Percentiles rank a stretch among this genome's conserved stretches.
phyloP scores from a whole-genome alignment of 2,329 filamentous ascomycete species.

The Cladosporium sp. region DNA sequence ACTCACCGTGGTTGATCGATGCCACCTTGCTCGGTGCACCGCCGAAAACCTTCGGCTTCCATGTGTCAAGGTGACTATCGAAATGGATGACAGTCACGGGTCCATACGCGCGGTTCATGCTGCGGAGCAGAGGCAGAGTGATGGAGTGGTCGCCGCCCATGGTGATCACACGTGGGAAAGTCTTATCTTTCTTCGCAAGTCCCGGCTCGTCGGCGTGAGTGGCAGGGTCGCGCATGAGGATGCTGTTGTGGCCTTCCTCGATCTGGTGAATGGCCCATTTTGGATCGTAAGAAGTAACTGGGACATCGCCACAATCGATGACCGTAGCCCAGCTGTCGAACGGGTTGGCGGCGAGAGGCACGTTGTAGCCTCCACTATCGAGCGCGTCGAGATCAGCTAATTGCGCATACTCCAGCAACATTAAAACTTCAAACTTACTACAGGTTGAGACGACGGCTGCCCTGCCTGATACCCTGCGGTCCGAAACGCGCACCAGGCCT shows the following conservation, averaged over 20 bases:
- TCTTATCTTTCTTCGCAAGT: conserved; percentile 70
- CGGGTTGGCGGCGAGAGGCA: conserved; percentile 74
- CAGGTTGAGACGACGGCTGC: conserved; percentile 79
- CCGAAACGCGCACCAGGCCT: conserved; percentile 81
- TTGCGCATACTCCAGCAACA: conserved; percentile 30
- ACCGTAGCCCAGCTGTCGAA: conserved; percentile 80
- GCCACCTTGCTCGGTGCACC: conserved; percentile 75
- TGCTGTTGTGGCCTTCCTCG: conserved; percentile 76
- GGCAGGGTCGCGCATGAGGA: conserved; percentile 68
- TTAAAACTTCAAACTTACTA: conserved; percentile 61
- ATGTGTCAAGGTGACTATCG: conserved; percentile 62
- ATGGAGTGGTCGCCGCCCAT: conserved; percentile 66
- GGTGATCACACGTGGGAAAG: conserved; percentile 77
- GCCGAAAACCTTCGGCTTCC: conserved; percentile 84
- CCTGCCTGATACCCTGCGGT: conserved; percentile 81
- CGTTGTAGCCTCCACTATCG: conserved; percentile 80
- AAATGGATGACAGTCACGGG: conserved; percentile 66
- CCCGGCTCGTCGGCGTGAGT: conserved; percentile 68
- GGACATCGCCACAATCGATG: conserved; percentile 80
- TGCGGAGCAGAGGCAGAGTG: conserved; percentile 55
- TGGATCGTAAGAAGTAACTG: conserved; percentile 77
- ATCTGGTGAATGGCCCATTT: conserved; percentile 79
- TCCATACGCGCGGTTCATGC: conserved; percentile 65
- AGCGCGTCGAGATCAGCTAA: conserved; percentile 25
- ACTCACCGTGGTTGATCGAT: conserved; percentile 81